phyloP scores from a whole-genome alignment of 495 filamentous ascomycete genomes.

The Penicillium coprophilum region DNA sequence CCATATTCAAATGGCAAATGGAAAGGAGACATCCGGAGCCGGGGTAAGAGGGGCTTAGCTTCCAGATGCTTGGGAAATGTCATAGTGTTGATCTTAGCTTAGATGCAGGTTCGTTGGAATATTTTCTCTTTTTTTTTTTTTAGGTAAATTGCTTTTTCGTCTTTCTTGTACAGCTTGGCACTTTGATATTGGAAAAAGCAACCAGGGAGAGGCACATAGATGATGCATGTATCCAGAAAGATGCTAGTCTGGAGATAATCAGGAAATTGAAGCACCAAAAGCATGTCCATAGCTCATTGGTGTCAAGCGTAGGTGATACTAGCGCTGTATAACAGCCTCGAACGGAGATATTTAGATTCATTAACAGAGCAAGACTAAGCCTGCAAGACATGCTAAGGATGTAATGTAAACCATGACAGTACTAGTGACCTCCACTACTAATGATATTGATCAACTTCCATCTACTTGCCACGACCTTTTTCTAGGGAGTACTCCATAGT shows the following conservation, averaged over 20 bases:
- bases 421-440: background rate
- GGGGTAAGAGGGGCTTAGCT: conserved; percentile 1
- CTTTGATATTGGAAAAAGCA: conserved; percentile 1
- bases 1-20: conserved; percentile 18
- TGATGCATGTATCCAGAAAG: conserved; percentile 6
- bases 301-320: background rate
- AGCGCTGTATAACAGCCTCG: background rate
- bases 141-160: background rate
- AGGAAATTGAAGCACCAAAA: background rate
- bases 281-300: background rate
- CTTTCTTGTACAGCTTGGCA: background rate
- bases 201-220: background rate
- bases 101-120: background rate
- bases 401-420: background rate
- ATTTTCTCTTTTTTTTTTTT: background rate
- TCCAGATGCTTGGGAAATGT: background rate
- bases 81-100: background rate
- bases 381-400: conserved; percentile 19
- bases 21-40: background rate
- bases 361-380: background rate
- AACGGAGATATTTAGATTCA: background rate
- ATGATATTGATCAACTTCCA: background rate
- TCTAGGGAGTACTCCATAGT: background rate
- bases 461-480: background rate
- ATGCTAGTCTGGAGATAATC: background rate